phyloP scores from a whole-genome alignment of 2,329 filamentous ascomycete species.

The Xylaria sp. region DNA sequence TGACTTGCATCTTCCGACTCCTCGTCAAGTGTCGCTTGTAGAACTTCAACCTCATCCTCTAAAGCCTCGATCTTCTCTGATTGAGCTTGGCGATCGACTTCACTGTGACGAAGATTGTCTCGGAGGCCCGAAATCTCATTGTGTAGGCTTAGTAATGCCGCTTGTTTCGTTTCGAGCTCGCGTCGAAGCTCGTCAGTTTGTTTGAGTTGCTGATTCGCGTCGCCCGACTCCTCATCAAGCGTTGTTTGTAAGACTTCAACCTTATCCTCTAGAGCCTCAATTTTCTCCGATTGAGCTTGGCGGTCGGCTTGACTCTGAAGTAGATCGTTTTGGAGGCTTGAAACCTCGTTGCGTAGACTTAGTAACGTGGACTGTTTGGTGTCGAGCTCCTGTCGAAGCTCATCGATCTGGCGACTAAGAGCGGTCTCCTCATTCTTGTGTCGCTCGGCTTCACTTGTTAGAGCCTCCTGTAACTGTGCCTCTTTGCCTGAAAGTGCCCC shows the following conservation, averaged over 20 bases:
- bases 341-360: neutral
- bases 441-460: constrained; percentile 76
- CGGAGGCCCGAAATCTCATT: constrained; percentile 72
- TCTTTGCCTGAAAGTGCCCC: constrained; percentile 75
- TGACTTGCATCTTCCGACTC: constrained; percentile 68
- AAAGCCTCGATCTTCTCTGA: constrained; percentile 73
- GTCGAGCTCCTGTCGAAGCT: constrained; percentile 76
- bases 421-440: constrained; percentile 77
- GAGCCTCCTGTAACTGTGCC: constrained; percentile 71
- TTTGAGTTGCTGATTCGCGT: neutral
- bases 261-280: constrained; percentile 77
- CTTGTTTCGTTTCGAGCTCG: constrained; percentile 74
- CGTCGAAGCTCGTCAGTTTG: constrained; percentile 70
- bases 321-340: constrained; percentile 67
- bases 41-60: constrained; percentile 80
- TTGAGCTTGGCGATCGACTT: constrained; percentile 70
- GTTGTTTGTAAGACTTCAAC: neutral
- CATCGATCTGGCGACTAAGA: constrained; percentile 66
- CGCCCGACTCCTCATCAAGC: constrained; percentile 44
- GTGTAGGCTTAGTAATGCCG: constrained; percentile 71
- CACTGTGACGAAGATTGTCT: constrained; percentile 75
- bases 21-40: constrained; percentile 73
- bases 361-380: constrained; percentile 56
- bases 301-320: constrained; percentile 72
- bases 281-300: constrained; percentile 70